A percentile compares a stretch with the other conserved stretches of the same genome.
phyloP scores from a whole-genome alignment of 495 filamentous ascomycete genomes.

The Talaromyces liani region DNA sequence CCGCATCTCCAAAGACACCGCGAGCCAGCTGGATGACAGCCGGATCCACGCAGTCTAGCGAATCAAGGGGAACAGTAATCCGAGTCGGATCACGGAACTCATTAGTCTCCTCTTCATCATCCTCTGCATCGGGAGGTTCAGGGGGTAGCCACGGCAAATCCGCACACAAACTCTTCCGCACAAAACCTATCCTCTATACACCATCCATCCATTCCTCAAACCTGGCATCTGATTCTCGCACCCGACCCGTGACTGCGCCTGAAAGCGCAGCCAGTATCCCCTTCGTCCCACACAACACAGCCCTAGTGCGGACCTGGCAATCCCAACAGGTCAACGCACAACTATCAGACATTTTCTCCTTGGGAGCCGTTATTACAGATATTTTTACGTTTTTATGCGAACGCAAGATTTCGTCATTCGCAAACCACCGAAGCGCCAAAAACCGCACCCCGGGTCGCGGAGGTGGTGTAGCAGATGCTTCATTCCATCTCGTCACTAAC shows the following conservation, averaged over 20 bases:
- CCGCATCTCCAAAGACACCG: not conserved
- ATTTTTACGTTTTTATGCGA: conserved; percentile 77
- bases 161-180: conserved; percentile 16
- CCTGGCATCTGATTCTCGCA: conserved; percentile 18
- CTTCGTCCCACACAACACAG: conserved; percentile 10
- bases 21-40: conserved; percentile 14
- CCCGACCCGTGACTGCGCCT: conserved; percentile 8
- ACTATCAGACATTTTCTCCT: conserved; percentile 35
- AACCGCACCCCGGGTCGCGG: conserved; percentile 60
- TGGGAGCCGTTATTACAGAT: conserved; percentile 48
- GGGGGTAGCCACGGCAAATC: conserved; percentile 14
- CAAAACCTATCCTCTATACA: conserved; percentile 24
- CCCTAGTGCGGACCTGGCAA: conserved; percentile 37
- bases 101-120: conserved; percentile 29
- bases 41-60: conserved; percentile 17
- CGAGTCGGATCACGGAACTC: conserved; percentile 28
- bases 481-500: conserved; percentile 69
- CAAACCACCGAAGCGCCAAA: conserved; percentile 62
- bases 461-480: conserved; percentile 66
- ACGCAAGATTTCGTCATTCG: conserved; percentile 61
- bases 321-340: conserved; percentile 27
- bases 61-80: conserved; percentile 35
- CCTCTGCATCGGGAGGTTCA: conserved; percentile 29
- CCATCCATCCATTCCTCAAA: conserved; percentile 30
- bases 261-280: conserved; percentile 12